phyloP scores from a whole-genome alignment of 352 stramenopile genomes.

The Phytophthora hybrid region DNA sequence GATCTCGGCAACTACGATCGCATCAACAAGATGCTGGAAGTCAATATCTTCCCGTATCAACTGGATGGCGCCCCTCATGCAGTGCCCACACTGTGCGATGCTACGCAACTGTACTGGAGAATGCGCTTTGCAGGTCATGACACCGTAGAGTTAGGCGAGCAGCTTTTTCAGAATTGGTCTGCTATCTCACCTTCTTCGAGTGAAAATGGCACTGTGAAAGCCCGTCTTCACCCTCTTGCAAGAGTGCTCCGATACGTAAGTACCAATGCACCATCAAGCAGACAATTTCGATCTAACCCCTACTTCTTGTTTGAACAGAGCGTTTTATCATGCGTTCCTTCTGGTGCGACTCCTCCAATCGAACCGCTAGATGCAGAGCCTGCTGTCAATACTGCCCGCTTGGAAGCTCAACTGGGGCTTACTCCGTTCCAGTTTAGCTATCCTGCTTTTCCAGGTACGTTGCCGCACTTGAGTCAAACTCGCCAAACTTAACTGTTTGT shows the following conservation, averaged over 20 bases:
- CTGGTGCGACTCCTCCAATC: conserved; percentile 29
- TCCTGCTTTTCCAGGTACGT: conserved; percentile 34
- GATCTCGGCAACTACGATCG: conserved; percentile 85
- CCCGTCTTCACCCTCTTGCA: conserved; percentile 57
- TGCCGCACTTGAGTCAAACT: not conserved
- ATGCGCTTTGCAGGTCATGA: conserved; percentile 81
- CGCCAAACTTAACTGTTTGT: not conserved
- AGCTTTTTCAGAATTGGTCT: conserved; percentile 66
- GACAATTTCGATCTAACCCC: conserved; percentile 3
- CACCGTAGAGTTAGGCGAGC: conserved; percentile 57
- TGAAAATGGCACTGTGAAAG: conserved; percentile 21
- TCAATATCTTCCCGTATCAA: conserved; percentile 71
- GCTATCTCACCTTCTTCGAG: conserved; percentile 35
- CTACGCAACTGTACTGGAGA: conserved; percentile 87
- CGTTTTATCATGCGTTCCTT: conserved; percentile 60
- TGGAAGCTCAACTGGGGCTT: conserved; percentile 53
- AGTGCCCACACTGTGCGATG: conserved; percentile 67
- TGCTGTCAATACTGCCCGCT: conserved; percentile 47
- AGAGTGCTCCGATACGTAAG: conserved; percentile 69
- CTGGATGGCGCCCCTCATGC: conserved; percentile 52
- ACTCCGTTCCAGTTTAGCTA: conserved; percentile 72
- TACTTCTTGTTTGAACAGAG: conserved; percentile 47
- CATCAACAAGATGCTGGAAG: conserved; percentile 82
- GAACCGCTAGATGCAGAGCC: conserved; percentile 34
- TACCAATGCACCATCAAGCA: not conserved